Evolutionary conservation across 2,329 filamentous ascomycete genomes (phyloP).

Genomic region (Sporothrix phasma): DNA sequence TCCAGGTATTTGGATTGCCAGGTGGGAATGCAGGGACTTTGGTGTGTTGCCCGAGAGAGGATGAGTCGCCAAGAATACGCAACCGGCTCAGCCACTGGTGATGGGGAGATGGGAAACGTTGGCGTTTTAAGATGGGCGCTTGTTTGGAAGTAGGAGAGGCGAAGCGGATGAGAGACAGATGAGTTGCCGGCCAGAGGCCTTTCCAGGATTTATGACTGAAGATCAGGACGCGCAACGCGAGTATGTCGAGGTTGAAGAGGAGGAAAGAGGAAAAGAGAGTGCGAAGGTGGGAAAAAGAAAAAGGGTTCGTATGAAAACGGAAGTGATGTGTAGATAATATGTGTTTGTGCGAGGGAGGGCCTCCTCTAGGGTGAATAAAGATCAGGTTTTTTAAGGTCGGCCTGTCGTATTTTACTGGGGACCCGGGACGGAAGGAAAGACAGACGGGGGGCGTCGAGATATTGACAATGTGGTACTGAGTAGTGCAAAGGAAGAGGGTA

Average conservation of each 20-base stretch:
- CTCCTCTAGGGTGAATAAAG: neutral
- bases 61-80: neutral
- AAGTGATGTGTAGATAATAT: conserved; percentile 12
- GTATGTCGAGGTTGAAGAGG: neutral
- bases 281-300: neutral
- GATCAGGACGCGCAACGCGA: neutral
- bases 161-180: neutral
- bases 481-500: neutral
- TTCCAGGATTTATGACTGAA: conserved; percentile 2
- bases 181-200: conserved; percentile 8
- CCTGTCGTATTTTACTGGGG: conserved; percentile 9
- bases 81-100: neutral
- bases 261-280: neutral
- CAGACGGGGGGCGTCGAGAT: neutral
- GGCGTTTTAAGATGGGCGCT: neutral
- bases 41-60: neutral
- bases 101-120: neutral
- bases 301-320: conserved; percentile 10
- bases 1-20: neutral
- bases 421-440: conserved; percentile 3
- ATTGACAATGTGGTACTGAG: neutral
- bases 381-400: conserved; percentile 13
- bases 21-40: conserved; percentile 10
- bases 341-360: neutral
- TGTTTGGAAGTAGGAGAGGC: neutral